Percentiles rank a stretch among this genome's conserved stretches.
Evolutionary conservation across 176 grass and related monocot genomes (phyloP).

Genomic region (Dendrocalamus sinicus): DNA sequence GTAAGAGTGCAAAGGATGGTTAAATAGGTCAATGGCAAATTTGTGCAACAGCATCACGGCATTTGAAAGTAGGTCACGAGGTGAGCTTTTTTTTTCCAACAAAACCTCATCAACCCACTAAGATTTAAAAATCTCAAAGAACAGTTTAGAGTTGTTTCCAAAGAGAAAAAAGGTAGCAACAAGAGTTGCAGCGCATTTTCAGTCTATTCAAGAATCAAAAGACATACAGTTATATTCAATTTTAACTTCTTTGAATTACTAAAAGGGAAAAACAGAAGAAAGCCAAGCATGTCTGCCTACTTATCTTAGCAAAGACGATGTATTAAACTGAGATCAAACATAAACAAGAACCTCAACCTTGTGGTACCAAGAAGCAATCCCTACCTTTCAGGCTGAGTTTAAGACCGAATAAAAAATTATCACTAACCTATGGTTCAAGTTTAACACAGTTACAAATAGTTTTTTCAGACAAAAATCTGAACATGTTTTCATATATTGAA

Average conservation of each 20-base stretch:
- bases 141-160: not conserved
- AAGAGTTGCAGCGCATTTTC: not conserved
- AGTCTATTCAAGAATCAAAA: not conserved
- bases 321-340: not conserved
- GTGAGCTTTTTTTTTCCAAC: not conserved
- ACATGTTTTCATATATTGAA: constrained; percentile 14
- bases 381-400: not conserved
- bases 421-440: not conserved
- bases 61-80: not conserved
- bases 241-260: not conserved
- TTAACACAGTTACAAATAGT: not conserved
- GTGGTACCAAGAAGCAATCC: not conserved
- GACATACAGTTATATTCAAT: not conserved
- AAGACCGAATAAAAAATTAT: not conserved
- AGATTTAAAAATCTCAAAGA: not conserved
- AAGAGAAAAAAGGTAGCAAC: not conserved
- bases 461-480: not conserved
- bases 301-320: not conserved
- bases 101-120: not conserved
- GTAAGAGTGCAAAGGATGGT: not conserved
- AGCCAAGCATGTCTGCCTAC: not conserved
- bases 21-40: not conserved
- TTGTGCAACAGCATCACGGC: not conserved
- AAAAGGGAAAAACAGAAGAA: not conserved
- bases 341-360: not conserved